These are phyloP conservation scores for Hippophae rhamnoides DNA, from an alignment of 306 rosid genomes.

Conservation along the genomic window DNA sequence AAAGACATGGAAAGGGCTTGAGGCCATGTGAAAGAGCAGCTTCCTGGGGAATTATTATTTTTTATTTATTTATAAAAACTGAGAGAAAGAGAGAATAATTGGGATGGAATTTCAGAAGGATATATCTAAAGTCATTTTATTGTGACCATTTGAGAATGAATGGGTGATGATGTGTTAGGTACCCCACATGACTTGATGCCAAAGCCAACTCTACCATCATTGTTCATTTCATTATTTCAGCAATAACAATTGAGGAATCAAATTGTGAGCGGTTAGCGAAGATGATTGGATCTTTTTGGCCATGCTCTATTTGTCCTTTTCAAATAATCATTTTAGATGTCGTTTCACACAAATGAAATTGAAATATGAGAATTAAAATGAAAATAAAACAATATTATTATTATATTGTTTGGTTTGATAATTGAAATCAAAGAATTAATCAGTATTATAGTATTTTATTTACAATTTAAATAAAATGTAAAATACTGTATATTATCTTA, in stretches of 20 bases:
- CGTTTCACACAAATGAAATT: too few species aligned
- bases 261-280: constrained; percentile 21
- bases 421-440: too few species aligned
- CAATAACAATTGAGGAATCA: constrained; percentile 8
- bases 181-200: constrained; percentile 49
- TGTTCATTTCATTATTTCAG: constrained; percentile 19
- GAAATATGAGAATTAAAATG: too few species aligned
- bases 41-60: constrained; percentile 16
- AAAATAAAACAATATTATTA: too few species aligned
- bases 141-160: constrained; percentile 32
- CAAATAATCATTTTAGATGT: too few species aligned
- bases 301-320: too few species aligned
- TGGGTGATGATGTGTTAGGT: constrained; percentile 27
- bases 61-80: too few species aligned
- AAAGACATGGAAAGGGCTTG: constrained; percentile 36
- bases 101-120: not conserved
- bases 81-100: too few species aligned
- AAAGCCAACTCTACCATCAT: constrained; percentile 35
- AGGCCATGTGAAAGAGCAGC: constrained; percentile 55
- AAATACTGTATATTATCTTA: too few species aligned
- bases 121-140: constrained; percentile 23
- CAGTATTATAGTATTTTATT: too few species aligned
- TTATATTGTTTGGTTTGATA: too few species aligned
- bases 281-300: not conserved
- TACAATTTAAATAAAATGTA: too few species aligned